These are phyloP conservation scores for Scolecobasidium constrictum DNA, from an alignment of 2,329 filamentous ascomycete genomes.

Conservation along the genomic window DNA sequence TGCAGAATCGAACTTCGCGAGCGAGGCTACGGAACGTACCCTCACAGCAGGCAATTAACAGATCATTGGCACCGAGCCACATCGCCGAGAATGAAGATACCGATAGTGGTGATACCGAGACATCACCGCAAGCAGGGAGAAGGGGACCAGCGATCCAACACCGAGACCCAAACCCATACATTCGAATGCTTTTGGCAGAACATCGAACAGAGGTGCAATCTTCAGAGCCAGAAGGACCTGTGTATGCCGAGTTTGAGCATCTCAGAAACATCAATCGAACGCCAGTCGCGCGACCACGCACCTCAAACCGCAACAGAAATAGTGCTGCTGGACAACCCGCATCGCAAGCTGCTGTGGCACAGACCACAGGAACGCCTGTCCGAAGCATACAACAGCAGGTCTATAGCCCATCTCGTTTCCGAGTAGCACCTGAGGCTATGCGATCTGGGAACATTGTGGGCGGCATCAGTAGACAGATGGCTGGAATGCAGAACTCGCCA, in stretches of 20 bases:
- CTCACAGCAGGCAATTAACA: slow-evolving; percentile 16
- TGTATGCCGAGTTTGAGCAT: slow-evolving; percentile 21
- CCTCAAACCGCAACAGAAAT: slow-evolving; percentile 25
- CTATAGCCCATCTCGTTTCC: slow-evolving; percentile 17
- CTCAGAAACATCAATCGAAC: slow-evolving; percentile 24
- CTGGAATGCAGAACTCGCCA: slow-evolving; percentile 1
- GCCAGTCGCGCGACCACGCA: slow-evolving; percentile 26
- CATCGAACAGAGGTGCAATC: slow-evolving; percentile 25
- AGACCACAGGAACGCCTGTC: slow-evolving; percentile 5
- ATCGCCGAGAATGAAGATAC: slow-evolving; percentile 18
- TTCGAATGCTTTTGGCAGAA: slow-evolving; percentile 30
- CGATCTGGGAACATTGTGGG: slow-evolving; percentile 18
- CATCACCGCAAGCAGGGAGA: slow-evolving; percentile 20
- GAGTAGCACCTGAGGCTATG: slow-evolving; percentile 20
- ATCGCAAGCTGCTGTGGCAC: slow-evolving; percentile 4
- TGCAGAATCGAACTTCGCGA: slow-evolving; percentile 24
- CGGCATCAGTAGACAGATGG: not conserved
- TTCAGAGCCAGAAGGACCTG: slow-evolving; percentile 16
- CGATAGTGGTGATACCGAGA: slow-evolving; percentile 26
- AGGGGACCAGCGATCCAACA: slow-evolving; percentile 16
- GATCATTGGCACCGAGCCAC: slow-evolving; percentile 18
- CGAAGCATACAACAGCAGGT: slow-evolving; percentile 15
- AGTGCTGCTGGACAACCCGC: slow-evolving; percentile 17
- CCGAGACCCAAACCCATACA: slow-evolving; percentile 28
- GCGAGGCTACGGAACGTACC: slow-evolving; percentile 20